Conservation (phyloP, 306 rosid species). For the Cucumis melo region DNA sequence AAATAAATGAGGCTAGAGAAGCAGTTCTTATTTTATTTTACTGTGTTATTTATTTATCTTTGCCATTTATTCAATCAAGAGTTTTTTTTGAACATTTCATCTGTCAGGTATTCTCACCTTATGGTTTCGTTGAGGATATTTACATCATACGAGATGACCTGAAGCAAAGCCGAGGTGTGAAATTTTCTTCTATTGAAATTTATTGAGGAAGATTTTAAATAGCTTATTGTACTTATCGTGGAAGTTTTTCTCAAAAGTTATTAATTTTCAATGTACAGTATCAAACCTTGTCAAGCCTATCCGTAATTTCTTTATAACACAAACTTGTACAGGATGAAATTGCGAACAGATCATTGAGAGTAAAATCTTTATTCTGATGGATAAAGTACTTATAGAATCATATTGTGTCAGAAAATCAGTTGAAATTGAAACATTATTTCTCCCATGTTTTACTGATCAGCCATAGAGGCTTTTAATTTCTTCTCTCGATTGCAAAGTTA, state of each 20-base stretch:
- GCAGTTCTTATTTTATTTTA: not conserved
- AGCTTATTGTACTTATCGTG: not conserved
- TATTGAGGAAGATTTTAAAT: not conserved
- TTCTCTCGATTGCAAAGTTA: not conserved
- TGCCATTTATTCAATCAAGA: not conserved
- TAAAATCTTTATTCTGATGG: not conserved
- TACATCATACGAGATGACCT: slow-evolving; percentile 33
- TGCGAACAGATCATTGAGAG: not conserved
- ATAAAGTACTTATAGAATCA: not conserved
- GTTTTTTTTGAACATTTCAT: slow-evolving; percentile 15
- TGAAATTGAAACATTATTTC: slow-evolving; percentile 2
- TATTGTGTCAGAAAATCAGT: not conserved
- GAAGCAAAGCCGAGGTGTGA: slow-evolving; percentile 51
- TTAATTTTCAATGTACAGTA: not conserved
- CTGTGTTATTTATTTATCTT: not conserved
- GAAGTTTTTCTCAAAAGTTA: not conserved
- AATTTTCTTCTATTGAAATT: not conserved
- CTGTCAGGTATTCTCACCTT: slow-evolving; percentile 70
- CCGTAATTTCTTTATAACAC: not conserved
- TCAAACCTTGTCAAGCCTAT: not conserved
- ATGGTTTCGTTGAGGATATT: slow-evolving; percentile 60
- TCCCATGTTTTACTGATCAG: not conserved
- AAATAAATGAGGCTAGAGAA: not conserved
- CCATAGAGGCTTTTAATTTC: not conserved
- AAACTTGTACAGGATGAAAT: not conserved